Evolutionary conservation across 164 flowering plant genomes (phyloP).

Genomic region (Litsea cubeba): DNA sequence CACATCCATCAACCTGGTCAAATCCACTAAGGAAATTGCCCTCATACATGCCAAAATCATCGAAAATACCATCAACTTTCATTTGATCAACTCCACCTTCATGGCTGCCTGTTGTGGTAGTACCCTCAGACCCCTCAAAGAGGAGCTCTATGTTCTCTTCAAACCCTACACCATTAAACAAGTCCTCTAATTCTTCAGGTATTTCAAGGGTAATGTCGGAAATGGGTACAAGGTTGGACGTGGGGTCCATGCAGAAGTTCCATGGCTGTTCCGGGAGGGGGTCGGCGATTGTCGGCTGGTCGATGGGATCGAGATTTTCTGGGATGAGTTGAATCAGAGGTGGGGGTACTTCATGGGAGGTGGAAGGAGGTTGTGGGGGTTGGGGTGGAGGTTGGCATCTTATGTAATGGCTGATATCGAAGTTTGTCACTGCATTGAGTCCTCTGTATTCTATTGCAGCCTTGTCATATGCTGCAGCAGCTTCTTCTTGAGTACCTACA

Average conservation of each 20-base stretch:
- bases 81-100: neutral
- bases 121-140: slow-evolving; percentile 1
- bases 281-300: neutral
- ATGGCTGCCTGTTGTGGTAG: neutral
- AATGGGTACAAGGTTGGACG: neutral
- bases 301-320: neutral
- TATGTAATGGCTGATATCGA: slow-evolving; percentile 24
- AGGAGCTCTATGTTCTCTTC: slow-evolving; percentile 3
- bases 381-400: neutral
- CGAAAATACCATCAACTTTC: neutral
- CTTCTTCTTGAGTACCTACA: slow-evolving; percentile 34
- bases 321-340: neutral
- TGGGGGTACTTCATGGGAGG: neutral
- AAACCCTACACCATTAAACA: neutral
- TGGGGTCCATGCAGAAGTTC: neutral
- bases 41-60: neutral
- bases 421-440: slow-evolving; percentile 31
- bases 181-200: neutral
- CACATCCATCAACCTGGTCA: neutral
- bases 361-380: neutral
- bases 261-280: neutral
- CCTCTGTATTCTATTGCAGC: slow-evolving; percentile 36
- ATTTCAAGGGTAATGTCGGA: neutral
- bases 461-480: slow-evolving; percentile 31
- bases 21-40: neutral